Percentiles rank a stretch among this genome's conserved stretches.
phyloP scores from a whole-genome alignment of 352 stramenopile species.

The Pythium aquatile region DNA sequence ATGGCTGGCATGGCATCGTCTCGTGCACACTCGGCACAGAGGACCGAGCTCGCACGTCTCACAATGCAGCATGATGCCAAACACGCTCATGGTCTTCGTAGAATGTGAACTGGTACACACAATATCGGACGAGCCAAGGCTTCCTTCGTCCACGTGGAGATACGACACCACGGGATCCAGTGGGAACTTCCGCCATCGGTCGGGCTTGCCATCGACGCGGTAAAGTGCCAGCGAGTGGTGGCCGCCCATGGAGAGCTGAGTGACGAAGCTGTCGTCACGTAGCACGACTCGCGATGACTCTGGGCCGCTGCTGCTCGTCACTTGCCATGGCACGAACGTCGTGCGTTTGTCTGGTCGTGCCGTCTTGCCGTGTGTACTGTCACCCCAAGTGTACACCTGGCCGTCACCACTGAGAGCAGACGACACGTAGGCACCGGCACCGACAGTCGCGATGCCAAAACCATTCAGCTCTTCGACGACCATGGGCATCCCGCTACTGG shows the following conservation, averaged over 20 bases:
- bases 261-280: constrained; percentile 34
- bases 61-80: constrained; percentile 51
- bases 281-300: constrained; percentile 18
- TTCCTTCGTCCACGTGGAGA: constrained; percentile 17
- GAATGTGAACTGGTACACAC: constrained; percentile 36
- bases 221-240: constrained; percentile 61
- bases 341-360: constrained; percentile 38
- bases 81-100: constrained; percentile 15
- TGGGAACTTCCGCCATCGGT: constrained; percentile 69
- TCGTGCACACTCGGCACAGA: constrained; percentile 50
- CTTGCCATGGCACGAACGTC: constrained; percentile 65
- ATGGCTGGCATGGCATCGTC: constrained; percentile 52
- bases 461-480: constrained; percentile 51
- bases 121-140: constrained; percentile 15
- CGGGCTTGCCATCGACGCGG: constrained; percentile 41
- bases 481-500: constrained; percentile 58
- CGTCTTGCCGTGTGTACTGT: constrained; percentile 50
- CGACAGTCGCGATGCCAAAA: constrained; percentile 30
- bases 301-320: constrained; percentile 24
- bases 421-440: constrained; percentile 55
- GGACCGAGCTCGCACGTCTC: constrained; percentile 39
- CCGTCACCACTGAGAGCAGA: constrained; percentile 56
- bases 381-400: constrained; percentile 68
- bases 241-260: constrained; percentile 54
- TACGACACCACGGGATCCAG: constrained; percentile 30